Percentiles rank a stretch among this genome's conserved stretches.
Evolutionary conservation across 768 basidiomycete genomes (phyloP).

Genomic region (Xanthoconium purpureum): DNA sequence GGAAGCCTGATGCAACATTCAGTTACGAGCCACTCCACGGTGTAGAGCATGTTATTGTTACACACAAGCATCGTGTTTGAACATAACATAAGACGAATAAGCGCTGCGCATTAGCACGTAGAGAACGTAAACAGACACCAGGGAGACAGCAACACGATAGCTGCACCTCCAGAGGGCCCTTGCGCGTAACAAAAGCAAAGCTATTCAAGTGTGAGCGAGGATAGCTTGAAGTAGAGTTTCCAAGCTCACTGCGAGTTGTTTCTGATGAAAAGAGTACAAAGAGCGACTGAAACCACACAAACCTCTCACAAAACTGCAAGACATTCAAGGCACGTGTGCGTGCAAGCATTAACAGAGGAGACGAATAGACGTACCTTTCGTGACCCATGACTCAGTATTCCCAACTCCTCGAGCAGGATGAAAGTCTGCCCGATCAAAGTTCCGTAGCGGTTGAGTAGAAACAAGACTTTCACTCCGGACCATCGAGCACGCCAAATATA

Average conservation of each 20-base stretch:
- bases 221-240: background rate
- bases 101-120: slow-evolving; percentile 5
- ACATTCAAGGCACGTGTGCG: background rate
- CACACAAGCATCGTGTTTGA: background rate
- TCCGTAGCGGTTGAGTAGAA: slow-evolving; percentile 22
- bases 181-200: slow-evolving; percentile 20
- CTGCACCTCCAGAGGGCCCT: slow-evolving; percentile 20
- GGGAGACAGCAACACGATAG: background rate
- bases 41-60: background rate
- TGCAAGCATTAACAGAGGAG: background rate
- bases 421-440: slow-evolving; percentile 7
- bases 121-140: slow-evolving; percentile 8
- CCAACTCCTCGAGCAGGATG: slow-evolving; percentile 12
- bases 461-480: slow-evolving; percentile 9
- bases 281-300: background rate
- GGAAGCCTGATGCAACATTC: background rate
- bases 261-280: slow-evolving; percentile 7
- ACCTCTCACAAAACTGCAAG: slow-evolving; percentile 10
- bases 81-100: background rate
- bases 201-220: slow-evolving; percentile 1
- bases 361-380: background rate
- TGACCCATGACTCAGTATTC: slow-evolving; percentile 11
- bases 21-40: background rate
- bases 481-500: slow-evolving; percentile 12
- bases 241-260: slow-evolving; percentile 12